phyloP scores from a whole-genome alignment of 139 green algal species.

The Picochlorum sp. region DNA sequence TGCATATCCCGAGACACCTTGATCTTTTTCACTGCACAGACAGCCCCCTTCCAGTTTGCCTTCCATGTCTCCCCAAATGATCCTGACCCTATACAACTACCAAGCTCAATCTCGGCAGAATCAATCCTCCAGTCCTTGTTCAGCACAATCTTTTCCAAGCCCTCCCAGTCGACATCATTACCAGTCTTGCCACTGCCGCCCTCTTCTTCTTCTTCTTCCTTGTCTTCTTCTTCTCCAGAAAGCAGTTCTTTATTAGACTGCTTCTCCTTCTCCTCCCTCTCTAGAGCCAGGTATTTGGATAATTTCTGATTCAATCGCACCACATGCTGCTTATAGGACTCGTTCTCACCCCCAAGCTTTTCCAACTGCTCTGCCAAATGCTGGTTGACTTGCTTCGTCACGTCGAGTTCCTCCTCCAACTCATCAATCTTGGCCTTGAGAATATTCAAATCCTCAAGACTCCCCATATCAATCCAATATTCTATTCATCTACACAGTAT shows the following conservation, averaged over 20 bases:
- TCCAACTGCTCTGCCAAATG: constrained; percentile 25
- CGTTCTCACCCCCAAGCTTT: constrained; percentile 16
- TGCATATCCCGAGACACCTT: neutral
- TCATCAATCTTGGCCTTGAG: constrained; percentile 28
- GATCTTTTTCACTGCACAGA: constrained; percentile 49
- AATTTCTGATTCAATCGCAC: neutral
- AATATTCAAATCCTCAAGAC: neutral
- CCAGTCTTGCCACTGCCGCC: no score
- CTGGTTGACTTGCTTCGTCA: constrained; percentile 31
- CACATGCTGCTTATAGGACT: constrained; percentile 15
- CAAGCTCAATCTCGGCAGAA: constrained; percentile 35
- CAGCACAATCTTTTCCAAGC: constrained; percentile 6
- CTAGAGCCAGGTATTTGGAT: no score
- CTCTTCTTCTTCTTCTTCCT: no score
- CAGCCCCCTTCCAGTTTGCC: constrained; percentile 56
- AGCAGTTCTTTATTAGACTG: neutral
- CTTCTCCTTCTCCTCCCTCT: neutral
- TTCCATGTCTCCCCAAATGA: constrained; percentile 69
- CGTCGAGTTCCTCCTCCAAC: constrained; percentile 20
- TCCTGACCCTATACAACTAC: constrained; percentile 53
- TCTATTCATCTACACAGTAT: no score
- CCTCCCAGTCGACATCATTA: no score
- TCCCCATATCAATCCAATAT: no score
- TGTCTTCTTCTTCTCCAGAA: neutral
- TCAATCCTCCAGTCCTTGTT: constrained; percentile 29